phyloP scores from a whole-genome alignment of 441 rosid genomes.

The Breynia disticha region DNA sequence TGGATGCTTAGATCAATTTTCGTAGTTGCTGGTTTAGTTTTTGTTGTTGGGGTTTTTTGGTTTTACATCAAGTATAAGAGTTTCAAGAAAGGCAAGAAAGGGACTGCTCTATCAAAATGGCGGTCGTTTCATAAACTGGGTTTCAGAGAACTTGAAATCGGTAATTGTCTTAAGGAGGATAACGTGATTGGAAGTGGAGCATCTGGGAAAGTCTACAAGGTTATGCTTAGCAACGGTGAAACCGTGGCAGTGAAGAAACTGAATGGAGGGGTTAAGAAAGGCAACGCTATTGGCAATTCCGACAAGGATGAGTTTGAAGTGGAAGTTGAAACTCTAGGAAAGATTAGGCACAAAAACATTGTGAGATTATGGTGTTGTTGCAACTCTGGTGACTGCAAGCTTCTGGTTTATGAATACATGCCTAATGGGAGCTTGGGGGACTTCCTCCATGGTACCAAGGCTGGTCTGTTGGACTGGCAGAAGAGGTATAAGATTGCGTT shows the following conservation, averaged over 20 bases:
- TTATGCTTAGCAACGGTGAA: constrained; percentile 62
- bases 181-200: constrained; percentile 84
- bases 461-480: constrained; percentile 74
- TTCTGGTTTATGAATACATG: constrained; percentile 93
- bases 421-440: constrained; percentile 94
- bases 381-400: constrained; percentile 66
- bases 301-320: constrained; percentile 78
- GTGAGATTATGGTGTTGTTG: constrained; percentile 96
- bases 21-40: constrained; percentile 47
- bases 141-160: constrained; percentile 76
- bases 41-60: constrained; percentile 63
- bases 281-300: constrained; percentile 24
- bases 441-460: constrained; percentile 73
- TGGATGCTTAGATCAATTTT: constrained; percentile 73
- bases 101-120: constrained; percentile 66
- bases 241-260: constrained; percentile 87
- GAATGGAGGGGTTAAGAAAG: constrained; percentile 44
- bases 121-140: constrained; percentile 92
- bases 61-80: constrained; percentile 58
- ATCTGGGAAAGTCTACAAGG: constrained; percentile 93
- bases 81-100: constrained; percentile 48
- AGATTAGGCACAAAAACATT: constrained; percentile 90
- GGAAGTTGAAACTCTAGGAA: constrained; percentile 86
- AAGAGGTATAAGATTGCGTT: constrained; percentile 67
- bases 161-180: constrained; percentile 65